Conservation (phyloP, 352 stramenopile genomes). For the Phytophthora parvispora region DNA sequence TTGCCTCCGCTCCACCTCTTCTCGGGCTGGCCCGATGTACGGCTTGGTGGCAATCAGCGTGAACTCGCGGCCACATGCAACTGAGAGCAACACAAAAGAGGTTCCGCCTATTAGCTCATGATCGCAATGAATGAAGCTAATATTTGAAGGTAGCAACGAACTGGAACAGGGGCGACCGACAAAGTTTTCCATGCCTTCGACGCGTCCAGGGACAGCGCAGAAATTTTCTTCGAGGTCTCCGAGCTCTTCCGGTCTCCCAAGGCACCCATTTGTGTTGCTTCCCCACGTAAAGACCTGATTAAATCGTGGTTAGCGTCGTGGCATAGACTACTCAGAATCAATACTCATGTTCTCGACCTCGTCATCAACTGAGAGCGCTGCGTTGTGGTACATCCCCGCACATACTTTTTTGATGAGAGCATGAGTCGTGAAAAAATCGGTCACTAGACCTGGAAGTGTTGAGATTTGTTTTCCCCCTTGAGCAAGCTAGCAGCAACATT, state of each 20-base stretch:
- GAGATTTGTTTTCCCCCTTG: slow-evolving; percentile 83
- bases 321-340: not conserved
- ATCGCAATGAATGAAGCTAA: not conserved
- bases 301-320: not conserved
- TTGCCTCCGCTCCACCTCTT: slow-evolving; percentile 66
- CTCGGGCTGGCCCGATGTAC: slow-evolving; percentile 89
- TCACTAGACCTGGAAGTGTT: slow-evolving; percentile 75
- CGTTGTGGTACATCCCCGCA: slow-evolving; percentile 94
- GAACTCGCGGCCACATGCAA: slow-evolving; percentile 94
- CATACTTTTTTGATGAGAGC: slow-evolving; percentile 89
- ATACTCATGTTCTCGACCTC: slow-evolving; percentile 51
- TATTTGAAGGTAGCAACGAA: slow-evolving; percentile 29
- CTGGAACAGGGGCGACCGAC: slow-evolving; percentile 79
- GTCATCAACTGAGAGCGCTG: slow-evolving; percentile 90
- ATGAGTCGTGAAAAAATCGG: slow-evolving; percentile 84
- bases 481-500: slow-evolving; percentile 50
- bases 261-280: slow-evolving; percentile 92
- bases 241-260: slow-evolving; percentile 84
- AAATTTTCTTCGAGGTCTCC: slow-evolving; percentile 82
- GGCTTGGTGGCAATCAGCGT: slow-evolving; percentile 94
- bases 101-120: not conserved
- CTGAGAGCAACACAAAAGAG: slow-evolving; percentile 29
- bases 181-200: slow-evolving; percentile 79
- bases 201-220: slow-evolving; percentile 78
- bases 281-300: slow-evolving; percentile 94